Conservation (phyloP, 805 yeast genomes). For the Cyberlindnera japonica region DNA sequence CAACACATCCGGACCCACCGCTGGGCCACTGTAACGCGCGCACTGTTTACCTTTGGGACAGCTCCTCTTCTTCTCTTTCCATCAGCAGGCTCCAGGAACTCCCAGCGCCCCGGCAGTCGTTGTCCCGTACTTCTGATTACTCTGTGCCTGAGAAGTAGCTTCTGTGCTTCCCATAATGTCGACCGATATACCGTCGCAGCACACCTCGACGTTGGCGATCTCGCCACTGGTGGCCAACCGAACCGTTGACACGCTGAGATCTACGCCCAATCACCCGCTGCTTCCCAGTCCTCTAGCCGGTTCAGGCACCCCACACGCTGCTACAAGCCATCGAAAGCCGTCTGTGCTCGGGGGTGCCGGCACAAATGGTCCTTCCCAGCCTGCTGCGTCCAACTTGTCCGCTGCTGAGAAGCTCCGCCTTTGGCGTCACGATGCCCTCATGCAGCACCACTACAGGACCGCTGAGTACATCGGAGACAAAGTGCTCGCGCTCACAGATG, state of each 20-base stretch:
- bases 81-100: too few species aligned
- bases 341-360: neutral
- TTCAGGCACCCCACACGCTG: conserved; percentile 10
- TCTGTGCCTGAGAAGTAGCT: too few species aligned
- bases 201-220: conserved; percentile 68
- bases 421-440: conserved; percentile 91
- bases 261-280: conserved; percentile 45
- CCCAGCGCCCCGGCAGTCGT: neutral
- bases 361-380: neutral
- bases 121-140: too few species aligned
- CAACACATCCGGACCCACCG: neutral
- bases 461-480: conserved; percentile 93
- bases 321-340: neutral
- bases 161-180: neutral
- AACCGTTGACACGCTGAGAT: conserved; percentile 36
- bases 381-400: conserved; percentile 31
- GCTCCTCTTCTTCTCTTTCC: too few species aligned
- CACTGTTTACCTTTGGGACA: conserved; percentile 6
- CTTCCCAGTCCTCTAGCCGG: conserved; percentile 35
- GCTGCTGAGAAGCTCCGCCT: conserved; percentile 82
- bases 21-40: neutral
- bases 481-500: conserved; percentile 75
- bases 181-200: conserved; percentile 46
- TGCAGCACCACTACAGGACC: conserved; percentile 87
- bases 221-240: conserved; percentile 53